Evolutionary conservation across 805 yeast species (phyloP).

Genomic region (Cyberlindnera saturnus): DNA sequence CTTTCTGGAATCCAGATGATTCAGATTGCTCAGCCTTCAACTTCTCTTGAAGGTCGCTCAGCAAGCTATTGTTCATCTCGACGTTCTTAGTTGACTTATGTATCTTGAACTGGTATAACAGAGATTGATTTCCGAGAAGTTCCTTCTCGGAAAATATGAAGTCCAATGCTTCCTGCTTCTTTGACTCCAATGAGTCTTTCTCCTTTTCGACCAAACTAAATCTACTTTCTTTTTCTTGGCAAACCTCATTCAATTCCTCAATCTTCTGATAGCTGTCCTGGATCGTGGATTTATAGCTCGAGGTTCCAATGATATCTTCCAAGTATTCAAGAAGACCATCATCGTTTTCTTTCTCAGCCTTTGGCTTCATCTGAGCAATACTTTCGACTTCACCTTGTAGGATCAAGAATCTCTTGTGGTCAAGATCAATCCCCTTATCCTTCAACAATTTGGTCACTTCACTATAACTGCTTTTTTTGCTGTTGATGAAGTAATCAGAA

Average conservation of each 20-base stretch:
- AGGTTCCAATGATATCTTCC: slow-evolving; percentile 95
- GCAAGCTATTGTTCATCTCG: slow-evolving; percentile 30
- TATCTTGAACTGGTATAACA: slow-evolving; percentile 49
- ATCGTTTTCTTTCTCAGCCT: slow-evolving; percentile 86
- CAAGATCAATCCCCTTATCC: slow-evolving; percentile 85
- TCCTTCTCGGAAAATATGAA: slow-evolving; percentile 62
- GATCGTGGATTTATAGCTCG: slow-evolving; percentile 71
- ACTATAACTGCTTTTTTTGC: slow-evolving; percentile 61
- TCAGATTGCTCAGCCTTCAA: slow-evolving; percentile 38
- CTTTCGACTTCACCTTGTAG: slow-evolving; percentile 98
- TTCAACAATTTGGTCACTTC: slow-evolving; percentile 72
- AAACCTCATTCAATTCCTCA: slow-evolving; percentile 73
- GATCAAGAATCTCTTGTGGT: slow-evolving; percentile 90
- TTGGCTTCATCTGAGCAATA: slow-evolving; percentile 97
- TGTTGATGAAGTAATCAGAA: slow-evolving; percentile 74
- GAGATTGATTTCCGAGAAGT: slow-evolving; percentile 45
- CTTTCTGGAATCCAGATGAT: slow-evolving; percentile 33
- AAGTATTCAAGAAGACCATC: slow-evolving; percentile 92
- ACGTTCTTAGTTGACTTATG: slow-evolving; percentile 35
- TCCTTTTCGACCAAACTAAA: slow-evolving; percentile 78
- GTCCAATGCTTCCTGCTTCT: slow-evolving; percentile 62
- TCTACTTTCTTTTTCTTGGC: slow-evolving; percentile 75
- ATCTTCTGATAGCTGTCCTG: slow-evolving; percentile 55
- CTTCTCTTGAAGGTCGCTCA: slow-evolving; percentile 35
- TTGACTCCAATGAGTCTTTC: slow-evolving; percentile 52